Percentiles rank a stretch among this genome's conserved stretches.
Evolutionary conservation across 2,329 filamentous ascomycete species (phyloP).

Genomic region (Penicillium freii): DNA sequence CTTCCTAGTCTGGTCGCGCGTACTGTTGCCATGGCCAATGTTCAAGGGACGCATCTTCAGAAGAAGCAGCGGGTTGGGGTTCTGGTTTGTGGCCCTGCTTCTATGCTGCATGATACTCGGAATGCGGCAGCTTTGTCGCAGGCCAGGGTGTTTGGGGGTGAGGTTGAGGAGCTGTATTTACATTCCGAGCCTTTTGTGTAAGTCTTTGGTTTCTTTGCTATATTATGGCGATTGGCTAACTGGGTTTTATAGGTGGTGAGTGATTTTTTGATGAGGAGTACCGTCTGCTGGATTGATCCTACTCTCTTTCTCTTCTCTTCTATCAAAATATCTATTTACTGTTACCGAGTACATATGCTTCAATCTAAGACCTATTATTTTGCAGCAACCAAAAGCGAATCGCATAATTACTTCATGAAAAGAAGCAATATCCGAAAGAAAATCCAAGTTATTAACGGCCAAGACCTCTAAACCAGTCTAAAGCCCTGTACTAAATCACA

Average conservation of each 20-base stretch:
- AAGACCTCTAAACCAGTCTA: neutral
- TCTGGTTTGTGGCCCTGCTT: constrained; percentile 47
- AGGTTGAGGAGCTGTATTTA: constrained; percentile 41
- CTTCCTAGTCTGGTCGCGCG: constrained; percentile 30
- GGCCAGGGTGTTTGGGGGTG: constrained; percentile 34
- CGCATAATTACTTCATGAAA: neutral
- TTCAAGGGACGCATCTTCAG: constrained; percentile 1
- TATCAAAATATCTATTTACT: neutral
- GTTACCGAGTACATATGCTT: neutral
- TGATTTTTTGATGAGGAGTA: neutral
- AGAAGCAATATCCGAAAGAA: neutral
- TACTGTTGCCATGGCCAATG: constrained; percentile 13
- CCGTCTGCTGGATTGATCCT: neutral
- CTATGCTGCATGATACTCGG: constrained; percentile 49
- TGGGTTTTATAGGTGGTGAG: constrained; percentile 11
- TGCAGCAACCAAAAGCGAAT: neutral
- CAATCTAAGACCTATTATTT: neutral
- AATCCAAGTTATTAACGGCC: neutral
- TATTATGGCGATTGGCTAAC: neutral
- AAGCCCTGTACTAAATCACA: neutral
- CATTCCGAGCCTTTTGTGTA: constrained; percentile 50
- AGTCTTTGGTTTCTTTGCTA: constrained; percentile 25
- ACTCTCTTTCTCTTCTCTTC: neutral
- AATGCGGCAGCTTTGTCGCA: constrained; percentile 49
- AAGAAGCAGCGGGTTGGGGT: constrained; percentile 29